Evolutionary conservation across 2,329 filamentous ascomycete species (phyloP), one percentile per base, ranked within the genome.

Genomic region (Colletotrichum sansevieriae): DNA sequence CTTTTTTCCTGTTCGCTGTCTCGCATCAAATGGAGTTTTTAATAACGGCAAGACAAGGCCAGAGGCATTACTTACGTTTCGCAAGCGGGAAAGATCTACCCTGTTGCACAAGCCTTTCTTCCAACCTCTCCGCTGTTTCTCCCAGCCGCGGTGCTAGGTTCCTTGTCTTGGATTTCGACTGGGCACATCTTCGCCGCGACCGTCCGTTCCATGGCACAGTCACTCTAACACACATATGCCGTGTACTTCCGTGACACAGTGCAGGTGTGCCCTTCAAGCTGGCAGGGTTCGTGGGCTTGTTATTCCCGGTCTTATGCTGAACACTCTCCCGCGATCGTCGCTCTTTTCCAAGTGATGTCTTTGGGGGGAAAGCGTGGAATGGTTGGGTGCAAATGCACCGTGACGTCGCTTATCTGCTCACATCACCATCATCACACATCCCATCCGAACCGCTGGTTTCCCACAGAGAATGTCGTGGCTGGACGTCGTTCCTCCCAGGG

Each of bases 321-420:
- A 39, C 44, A 10, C 18, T 41, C 13, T 25, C 25, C 37, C 22
- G 8, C 25, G 22, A 52, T 58, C 39, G 39, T 13, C 55, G 29
- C 15, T 29, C 29, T 29, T 43, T 33, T 57, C 13, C 52, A 18
- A 25, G 15, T 9, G 33, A 18, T 15, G 25, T 29, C 47, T 54
- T 47, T 29, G 6, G 7, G 15, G 20, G 12, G 5, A 10, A n/a
- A 62, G 47, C 51, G 58, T 57, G 43, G 46, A 44, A 54, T 39
- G 47, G n/a, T 29, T 18, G 54, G 54, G 54, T n/a, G 29, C 18
- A 20, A 18, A 20, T 69, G 66, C 66, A 69, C 56, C 62, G 62
- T 69, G 62, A 69, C 66, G 66, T 66, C 63, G 66, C 66, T 60
- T 66, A 66, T 66, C 66, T 46, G 20, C 44, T 35, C 49, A 46